Conservation (phyloP, 2,329 filamentous ascomycete genomes). For the Ophiocordyceps sinensis region DNA sequence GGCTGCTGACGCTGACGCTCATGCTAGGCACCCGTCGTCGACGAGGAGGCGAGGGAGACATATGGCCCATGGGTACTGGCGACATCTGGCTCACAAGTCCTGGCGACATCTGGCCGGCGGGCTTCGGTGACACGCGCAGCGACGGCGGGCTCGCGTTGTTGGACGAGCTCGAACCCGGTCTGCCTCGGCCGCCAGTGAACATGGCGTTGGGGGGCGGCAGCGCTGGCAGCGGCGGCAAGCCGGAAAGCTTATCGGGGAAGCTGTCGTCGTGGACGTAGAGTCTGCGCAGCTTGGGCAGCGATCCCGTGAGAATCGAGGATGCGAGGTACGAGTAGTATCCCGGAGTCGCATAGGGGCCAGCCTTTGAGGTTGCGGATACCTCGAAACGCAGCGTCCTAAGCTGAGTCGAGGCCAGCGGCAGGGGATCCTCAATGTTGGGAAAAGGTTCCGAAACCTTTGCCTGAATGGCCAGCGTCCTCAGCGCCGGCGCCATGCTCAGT, state of each 20-base stretch:
- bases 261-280: slow-evolving; percentile 77
- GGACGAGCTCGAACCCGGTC: slow-evolving; percentile 18
- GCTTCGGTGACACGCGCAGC: slow-evolving; percentile 7
- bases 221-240: slow-evolving; percentile 43
- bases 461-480: slow-evolving; percentile 42
- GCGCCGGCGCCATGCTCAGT: slow-evolving; percentile 38
- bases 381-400: slow-evolving; percentile 70
- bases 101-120: slow-evolving; percentile 7
- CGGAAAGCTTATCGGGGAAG: slow-evolving; percentile 67
- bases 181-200: slow-evolving; percentile 14
- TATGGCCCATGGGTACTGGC: slow-evolving; percentile 8
- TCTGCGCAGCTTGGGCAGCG: slow-evolving; percentile 56
- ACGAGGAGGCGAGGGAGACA: slow-evolving; percentile 9
- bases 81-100: slow-evolving; percentile 5
- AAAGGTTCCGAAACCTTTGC: slow-evolving; percentile 35
- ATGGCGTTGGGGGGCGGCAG: slow-evolving; percentile 42
- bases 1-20: slow-evolving; percentile 5
- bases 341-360: slow-evolving; percentile 42
- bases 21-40: slow-evolving; percentile 13
- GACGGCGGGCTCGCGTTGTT: slow-evolving; percentile 4
- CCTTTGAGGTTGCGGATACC: slow-evolving; percentile 47
- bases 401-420: slow-evolving; percentile 52
- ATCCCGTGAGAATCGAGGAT: slow-evolving; percentile 62
- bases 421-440: slow-evolving; percentile 30
- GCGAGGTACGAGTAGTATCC: slow-evolving; percentile 79